Conservation (phyloP, 805 yeast genomes). For the Spathaspora arborariae region DNA sequence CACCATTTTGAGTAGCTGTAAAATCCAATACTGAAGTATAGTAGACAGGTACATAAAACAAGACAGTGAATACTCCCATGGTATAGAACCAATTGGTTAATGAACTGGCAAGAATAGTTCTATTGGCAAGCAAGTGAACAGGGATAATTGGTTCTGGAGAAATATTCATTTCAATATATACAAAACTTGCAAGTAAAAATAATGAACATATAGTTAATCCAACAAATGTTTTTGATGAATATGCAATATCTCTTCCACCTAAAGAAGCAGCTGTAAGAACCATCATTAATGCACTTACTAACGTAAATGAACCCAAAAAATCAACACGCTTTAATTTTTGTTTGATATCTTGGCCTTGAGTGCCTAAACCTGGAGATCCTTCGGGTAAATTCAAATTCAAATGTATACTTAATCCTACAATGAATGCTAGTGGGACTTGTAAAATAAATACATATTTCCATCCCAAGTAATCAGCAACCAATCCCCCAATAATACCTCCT, state of each 20-base stretch:
- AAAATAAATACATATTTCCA: constrained; percentile 44
- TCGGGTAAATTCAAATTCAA: constrained; percentile 44
- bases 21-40: constrained; percentile 52
- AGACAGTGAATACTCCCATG: constrained; percentile 59
- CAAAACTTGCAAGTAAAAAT: constrained; percentile 38
- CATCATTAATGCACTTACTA: constrained; percentile 56
- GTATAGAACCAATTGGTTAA: constrained; percentile 67
- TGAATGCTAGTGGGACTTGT: constrained; percentile 40
- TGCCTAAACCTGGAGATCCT: constrained; percentile 56
- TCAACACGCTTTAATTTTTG: constrained; percentile 58
- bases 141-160: constrained; percentile 70
- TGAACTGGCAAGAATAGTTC: constrained; percentile 63
- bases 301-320: constrained; percentile 56
- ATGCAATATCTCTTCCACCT: constrained; percentile 55
- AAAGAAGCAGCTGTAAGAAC: constrained; percentile 63
- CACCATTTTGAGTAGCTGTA: constrained; percentile 55
- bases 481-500: constrained; percentile 48
- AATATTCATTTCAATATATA: constrained; percentile 45
- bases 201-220: constrained; percentile 30
- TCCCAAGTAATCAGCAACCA: constrained; percentile 51
- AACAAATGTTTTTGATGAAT: constrained; percentile 41
- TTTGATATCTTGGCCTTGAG: constrained; percentile 41
- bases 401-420: constrained; percentile 37
- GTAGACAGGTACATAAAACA: constrained; percentile 71
- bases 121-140: constrained; percentile 48